Base-by-base conservation (phyloP, 2,329 filamentous ascomycete species). In the Diplodia corticola region DNA sequence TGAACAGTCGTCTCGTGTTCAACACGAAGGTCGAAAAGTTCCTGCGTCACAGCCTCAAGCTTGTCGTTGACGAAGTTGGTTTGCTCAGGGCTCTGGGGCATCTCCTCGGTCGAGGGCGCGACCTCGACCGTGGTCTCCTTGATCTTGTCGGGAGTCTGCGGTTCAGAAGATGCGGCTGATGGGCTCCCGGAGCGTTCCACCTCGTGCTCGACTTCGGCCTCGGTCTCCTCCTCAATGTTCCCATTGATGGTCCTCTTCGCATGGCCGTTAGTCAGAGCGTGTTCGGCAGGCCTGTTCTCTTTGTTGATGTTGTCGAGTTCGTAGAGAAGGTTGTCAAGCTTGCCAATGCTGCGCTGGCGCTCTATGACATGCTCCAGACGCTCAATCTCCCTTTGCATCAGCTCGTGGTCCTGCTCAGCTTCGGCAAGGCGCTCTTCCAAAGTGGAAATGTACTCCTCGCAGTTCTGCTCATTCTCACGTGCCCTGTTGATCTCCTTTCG, bases 381-480 rank as follows among this genome's bases (percentile, higher is more conserved):
- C 73, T 97, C 92, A 69, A 99, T 91, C 74, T 99, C 95, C 40
- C 94, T 91, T 77, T 97, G 93, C 94, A 99, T 97, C 68, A 97
- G 82, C 76, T 98, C 95, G 69, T 92, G 88, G 75, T 99, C 95
- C 77, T 98, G 94, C 73, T 99, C 95, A 2, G 94, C 90, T 78
- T 99, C 95, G 0, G 95, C 95, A 9, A 99, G 85, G 24, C 94
- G 90, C 80, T 98, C 95, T 76, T 99, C 95, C 12, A 99, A 82
- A 0, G 93, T 98, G 0, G 94, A 96, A 63, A 99, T 98, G 77
- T 99, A 99, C 70, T 98, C 95, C 77, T 99, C 95, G 71, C 89
- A 93, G 46, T 90, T 90, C 3, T 89, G 86, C 80, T 99, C 95
- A 71, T 93, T 97, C 73, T 97, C 95, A 57, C 93, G 88, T 17